phyloP scores from a whole-genome alignment of 106 monocot genomes.

The Agapanthus africanus region DNA sequence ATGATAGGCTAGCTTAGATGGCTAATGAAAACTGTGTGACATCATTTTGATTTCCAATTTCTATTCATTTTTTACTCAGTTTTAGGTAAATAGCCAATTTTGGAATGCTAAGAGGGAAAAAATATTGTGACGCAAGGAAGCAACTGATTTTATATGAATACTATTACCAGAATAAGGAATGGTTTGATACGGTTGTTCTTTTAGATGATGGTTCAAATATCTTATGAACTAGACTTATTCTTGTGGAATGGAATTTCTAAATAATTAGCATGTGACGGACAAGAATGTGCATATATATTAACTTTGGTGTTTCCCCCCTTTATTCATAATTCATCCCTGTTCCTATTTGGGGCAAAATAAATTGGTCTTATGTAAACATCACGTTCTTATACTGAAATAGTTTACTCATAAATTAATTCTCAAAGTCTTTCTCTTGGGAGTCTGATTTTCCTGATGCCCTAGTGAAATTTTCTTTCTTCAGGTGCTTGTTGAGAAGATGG shows the following conservation, averaged over 20 bases:
- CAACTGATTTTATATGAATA: background rate
- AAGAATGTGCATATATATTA: background rate
- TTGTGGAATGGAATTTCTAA: background rate
- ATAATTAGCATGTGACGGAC: background rate
- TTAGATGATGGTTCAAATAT: background rate
- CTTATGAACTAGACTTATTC: background rate
- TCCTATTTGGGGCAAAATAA: background rate
- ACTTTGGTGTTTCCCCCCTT: background rate
- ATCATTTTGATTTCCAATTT: background rate
- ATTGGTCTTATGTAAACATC: too few species aligned
- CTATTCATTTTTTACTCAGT: background rate
- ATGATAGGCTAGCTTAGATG: too few species aligned
- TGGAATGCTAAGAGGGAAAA: background rate
- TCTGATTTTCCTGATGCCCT: background rate
- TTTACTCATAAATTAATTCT: too few species aligned
- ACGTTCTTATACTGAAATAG: too few species aligned
- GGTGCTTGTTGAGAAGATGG: constrained; percentile 92
- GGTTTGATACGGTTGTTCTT: background rate
- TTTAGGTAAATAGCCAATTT: background rate
- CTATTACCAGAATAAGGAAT: background rate
- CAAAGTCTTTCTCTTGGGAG: too few species aligned
- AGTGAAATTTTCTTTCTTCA: constrained; percentile 10
- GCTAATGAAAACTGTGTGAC: too few species aligned
- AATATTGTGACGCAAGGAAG: background rate
- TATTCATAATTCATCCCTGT: background rate